A percentile compares a stretch with the other conserved stretches of the same genome.
phyloP scores from a whole-genome alignment of 352 stramenopile genomes.

The Globisporangium paroecandrum region DNA sequence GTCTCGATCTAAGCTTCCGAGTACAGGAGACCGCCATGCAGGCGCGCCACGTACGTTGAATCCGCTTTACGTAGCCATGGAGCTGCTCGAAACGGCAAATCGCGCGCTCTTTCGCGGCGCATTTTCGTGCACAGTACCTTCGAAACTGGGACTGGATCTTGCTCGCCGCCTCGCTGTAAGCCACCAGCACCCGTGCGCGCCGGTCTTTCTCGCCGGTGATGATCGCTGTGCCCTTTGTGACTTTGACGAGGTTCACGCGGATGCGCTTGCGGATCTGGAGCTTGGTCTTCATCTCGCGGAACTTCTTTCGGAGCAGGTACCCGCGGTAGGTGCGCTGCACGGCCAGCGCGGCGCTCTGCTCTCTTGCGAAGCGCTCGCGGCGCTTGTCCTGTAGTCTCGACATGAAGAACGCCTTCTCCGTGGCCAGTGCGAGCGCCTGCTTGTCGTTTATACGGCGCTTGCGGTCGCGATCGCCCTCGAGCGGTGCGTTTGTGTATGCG shows the following conservation, averaged over 20 bases:
- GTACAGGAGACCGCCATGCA: constrained; percentile 21
- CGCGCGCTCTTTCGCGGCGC: constrained; percentile 29
- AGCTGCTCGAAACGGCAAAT: constrained; percentile 26
- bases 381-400: constrained; percentile 28
- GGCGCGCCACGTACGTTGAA: constrained; percentile 43
- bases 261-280: constrained; percentile 66
- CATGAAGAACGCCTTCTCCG: constrained; percentile 53
- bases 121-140: constrained; percentile 23
- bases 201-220: constrained; percentile 61
- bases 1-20: constrained; percentile 27
- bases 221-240: constrained; percentile 61
- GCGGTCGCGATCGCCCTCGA: constrained; percentile 24
- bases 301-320: constrained; percentile 43
- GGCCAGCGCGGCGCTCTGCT: constrained; percentile 41
- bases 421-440: constrained; percentile 29
- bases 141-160: constrained; percentile 40
- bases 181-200: constrained; percentile 19
- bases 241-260: constrained; percentile 47
- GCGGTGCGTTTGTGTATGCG: constrained; percentile 20
- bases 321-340: constrained; percentile 59
- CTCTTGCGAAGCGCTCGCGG: constrained; percentile 27
- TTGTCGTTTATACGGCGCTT: constrained; percentile 19
- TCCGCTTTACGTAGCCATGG: constrained; percentile 9
- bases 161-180: constrained; percentile 25
- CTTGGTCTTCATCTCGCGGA: constrained; percentile 43